These are phyloP conservation scores for Osmozyma mogii DNA, from an alignment of 805 yeast species.

Conservation along the genomic window DNA sequence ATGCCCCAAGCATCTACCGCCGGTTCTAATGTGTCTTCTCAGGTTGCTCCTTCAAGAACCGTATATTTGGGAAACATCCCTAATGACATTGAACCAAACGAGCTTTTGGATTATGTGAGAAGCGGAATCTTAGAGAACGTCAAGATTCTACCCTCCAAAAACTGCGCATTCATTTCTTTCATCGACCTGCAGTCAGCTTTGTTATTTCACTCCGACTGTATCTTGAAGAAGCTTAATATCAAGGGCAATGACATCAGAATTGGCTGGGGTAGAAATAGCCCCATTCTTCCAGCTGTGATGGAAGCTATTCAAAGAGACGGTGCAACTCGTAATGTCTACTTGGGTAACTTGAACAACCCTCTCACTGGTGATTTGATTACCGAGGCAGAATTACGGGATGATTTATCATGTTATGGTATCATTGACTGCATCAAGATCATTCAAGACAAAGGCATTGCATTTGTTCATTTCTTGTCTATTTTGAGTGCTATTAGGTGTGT, in stretches of 20 bases:
- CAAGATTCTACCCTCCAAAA: conserved; percentile 70
- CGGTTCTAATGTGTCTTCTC: conserved; percentile 5
- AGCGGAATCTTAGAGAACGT: conserved; percentile 83
- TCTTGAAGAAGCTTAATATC: conserved; percentile 72
- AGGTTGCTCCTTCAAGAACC: conserved; percentile 66
- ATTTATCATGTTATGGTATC: conserved; percentile 65
- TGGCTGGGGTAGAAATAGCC: conserved; percentile 87
- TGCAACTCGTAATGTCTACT: conserved; percentile 89
- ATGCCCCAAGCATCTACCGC: conserved; percentile 1
- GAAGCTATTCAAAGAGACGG: conserved; percentile 75
- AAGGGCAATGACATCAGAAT: conserved; percentile 75
- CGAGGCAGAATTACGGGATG: conserved; percentile 59
- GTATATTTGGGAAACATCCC: conserved; percentile 90
- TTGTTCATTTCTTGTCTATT: conserved; percentile 83
- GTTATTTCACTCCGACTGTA: conserved; percentile 89
- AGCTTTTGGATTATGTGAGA: conserved; percentile 80
- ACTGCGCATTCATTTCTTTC: conserved; percentile 87
- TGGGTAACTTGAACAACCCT: conserved; percentile 69
- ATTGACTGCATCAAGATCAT: conserved; percentile 81
- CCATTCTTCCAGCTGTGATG: conserved; percentile 65
- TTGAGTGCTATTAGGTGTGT: conserved; percentile 83
- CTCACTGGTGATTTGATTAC: conserved; percentile 39
- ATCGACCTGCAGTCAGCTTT: conserved; percentile 83
- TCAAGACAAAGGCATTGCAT: conserved; percentile 77
- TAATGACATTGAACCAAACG: conserved; percentile 68